A percentile compares a stretch with the other conserved stretches of the same genome.
These are phyloP conservation scores for Hypoxylon trugodes DNA, from an alignment of 495 filamentous ascomycete species.

Conservation along the genomic window DNA sequence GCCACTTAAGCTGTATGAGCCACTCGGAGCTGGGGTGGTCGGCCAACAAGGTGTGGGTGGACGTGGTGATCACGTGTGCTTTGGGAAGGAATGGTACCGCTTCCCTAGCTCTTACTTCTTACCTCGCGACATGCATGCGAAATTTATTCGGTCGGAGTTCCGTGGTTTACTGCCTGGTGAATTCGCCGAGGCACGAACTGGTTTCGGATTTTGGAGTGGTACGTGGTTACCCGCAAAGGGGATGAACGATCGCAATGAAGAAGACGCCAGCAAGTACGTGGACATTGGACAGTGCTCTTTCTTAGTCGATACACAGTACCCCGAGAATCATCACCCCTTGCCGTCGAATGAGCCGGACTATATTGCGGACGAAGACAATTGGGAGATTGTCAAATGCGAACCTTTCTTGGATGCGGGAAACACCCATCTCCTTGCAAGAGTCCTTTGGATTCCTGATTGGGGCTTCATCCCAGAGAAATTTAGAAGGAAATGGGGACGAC, in stretches of 20 bases:
- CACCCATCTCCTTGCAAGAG: slow-evolving; percentile 77
- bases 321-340: slow-evolving; percentile 52
- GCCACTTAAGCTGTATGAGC: slow-evolving; percentile 76
- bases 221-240: slow-evolving; percentile 82
- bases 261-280: slow-evolving; percentile 88
- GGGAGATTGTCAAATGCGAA: slow-evolving; percentile 78
- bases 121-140: slow-evolving; percentile 78
- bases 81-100: slow-evolving; percentile 98
- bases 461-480: slow-evolving; percentile 72
- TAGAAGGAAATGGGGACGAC: slow-evolving; percentile 78
- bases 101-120: slow-evolving; percentile 95
- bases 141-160: slow-evolving; percentile 91
- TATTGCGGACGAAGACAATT: slow-evolving; percentile 69
- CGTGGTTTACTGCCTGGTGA: slow-evolving; percentile 88
- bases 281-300: slow-evolving; percentile 79
- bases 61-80: slow-evolving; percentile 77
- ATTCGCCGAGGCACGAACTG: slow-evolving; percentile 74
- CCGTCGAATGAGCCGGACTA: slow-evolving; percentile 77
- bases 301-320: slow-evolving; percentile 87
- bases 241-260: slow-evolving; percentile 92
- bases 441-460: slow-evolving; percentile 84
- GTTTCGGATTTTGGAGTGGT: slow-evolving; percentile 72
- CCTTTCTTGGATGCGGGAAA: slow-evolving; percentile 80
- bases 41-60: slow-evolving; percentile 57
- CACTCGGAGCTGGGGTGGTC: slow-evolving; percentile 57